A percentile compares a stretch with the other conserved stretches of the same genome.
These are phyloP conservation scores for Clohesyomyces aquaticus DNA, from an alignment of 495 filamentous ascomycete species.

Conservation along the genomic window DNA sequence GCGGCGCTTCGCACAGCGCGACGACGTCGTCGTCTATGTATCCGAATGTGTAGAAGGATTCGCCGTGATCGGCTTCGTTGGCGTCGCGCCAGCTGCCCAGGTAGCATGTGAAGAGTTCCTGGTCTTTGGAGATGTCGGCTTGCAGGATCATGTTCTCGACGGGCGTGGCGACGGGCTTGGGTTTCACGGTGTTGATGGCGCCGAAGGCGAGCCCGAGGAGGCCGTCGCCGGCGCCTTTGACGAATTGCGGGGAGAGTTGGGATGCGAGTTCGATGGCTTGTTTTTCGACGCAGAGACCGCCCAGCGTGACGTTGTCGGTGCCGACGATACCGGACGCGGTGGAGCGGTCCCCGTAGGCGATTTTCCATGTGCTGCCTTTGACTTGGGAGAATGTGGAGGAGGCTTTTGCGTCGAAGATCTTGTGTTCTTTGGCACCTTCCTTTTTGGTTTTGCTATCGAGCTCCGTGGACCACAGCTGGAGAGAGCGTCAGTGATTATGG, in stretches of 20 bases:
- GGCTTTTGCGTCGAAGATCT: slow-evolving; percentile 61
- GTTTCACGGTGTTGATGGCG: slow-evolving; percentile 70
- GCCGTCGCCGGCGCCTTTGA: slow-evolving; percentile 65
- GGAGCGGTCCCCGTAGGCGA: slow-evolving; percentile 74
- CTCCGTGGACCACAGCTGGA: slow-evolving; percentile 58
- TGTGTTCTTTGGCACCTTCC: slow-evolving; percentile 48
- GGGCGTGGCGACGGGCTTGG: slow-evolving; percentile 65
- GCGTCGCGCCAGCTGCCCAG: slow-evolving; percentile 67
- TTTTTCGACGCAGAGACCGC: slow-evolving; percentile 67
- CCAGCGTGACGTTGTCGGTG: slow-evolving; percentile 68
- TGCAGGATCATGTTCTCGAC: slow-evolving; percentile 78
- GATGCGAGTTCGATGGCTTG: slow-evolving; percentile 74
- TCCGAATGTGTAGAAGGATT: slow-evolving; percentile 80
- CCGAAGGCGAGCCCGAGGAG: slow-evolving; percentile 74
- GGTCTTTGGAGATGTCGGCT: slow-evolving; percentile 62
- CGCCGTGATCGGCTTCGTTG: slow-evolving; percentile 57
- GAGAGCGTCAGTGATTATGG: background rate
- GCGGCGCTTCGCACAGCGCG: slow-evolving; percentile 53
- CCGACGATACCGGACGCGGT: slow-evolving; percentile 72
- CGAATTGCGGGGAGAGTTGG: slow-evolving; percentile 65
- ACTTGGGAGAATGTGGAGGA: slow-evolving; percentile 64
- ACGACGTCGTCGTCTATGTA: slow-evolving; percentile 71
- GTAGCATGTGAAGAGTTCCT: slow-evolving; percentile 74
- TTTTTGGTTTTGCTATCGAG: slow-evolving; percentile 51
- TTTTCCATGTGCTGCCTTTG: slow-evolving; percentile 63